Conservation (phyloP, 352 stramenopile genomes). For the Globisporangium spiculum region DNA sequence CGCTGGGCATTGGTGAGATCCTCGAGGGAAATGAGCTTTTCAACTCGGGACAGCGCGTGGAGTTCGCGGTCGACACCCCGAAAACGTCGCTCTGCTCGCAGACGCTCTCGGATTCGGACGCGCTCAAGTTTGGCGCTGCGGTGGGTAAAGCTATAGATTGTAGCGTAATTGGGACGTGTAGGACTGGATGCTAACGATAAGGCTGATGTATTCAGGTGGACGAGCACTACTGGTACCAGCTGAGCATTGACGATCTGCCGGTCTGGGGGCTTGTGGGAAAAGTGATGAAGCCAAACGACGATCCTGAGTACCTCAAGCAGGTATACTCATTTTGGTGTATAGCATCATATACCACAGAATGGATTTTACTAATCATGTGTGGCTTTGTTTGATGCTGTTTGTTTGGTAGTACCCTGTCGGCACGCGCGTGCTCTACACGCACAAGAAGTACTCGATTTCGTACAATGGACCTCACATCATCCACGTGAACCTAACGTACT, state of each 20-base stretch:
- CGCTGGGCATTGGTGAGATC: constrained; percentile 93
- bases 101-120: constrained; percentile 66
- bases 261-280: constrained; percentile 99
- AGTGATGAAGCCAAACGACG: constrained; percentile 89
- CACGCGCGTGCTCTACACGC: constrained; percentile 93
- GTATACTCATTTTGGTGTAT: constrained; percentile 12
- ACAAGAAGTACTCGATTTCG: constrained; percentile 95
- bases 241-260: constrained; percentile 98
- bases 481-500: constrained; percentile 97
- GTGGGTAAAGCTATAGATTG: constrained; percentile 24
- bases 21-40: constrained; percentile 94
- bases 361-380: background rate
- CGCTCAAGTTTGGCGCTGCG: constrained; percentile 74
- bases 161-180: background rate
- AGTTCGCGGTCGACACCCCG: constrained; percentile 70
- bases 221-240: constrained; percentile 99
- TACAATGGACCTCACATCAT: constrained; percentile 98
- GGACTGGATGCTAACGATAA: background rate
- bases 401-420: constrained; percentile 60
- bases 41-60: constrained; percentile 87
- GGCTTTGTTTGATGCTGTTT: background rate
- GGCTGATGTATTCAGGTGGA: constrained; percentile 46
- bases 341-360: background rate
- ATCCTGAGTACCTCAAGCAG: constrained; percentile 79
- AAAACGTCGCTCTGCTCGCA: constrained; percentile 74